phyloP scores from a whole-genome alignment of 1,284 basidiomycete genomes.

The Golubevia pallescens region DNA sequence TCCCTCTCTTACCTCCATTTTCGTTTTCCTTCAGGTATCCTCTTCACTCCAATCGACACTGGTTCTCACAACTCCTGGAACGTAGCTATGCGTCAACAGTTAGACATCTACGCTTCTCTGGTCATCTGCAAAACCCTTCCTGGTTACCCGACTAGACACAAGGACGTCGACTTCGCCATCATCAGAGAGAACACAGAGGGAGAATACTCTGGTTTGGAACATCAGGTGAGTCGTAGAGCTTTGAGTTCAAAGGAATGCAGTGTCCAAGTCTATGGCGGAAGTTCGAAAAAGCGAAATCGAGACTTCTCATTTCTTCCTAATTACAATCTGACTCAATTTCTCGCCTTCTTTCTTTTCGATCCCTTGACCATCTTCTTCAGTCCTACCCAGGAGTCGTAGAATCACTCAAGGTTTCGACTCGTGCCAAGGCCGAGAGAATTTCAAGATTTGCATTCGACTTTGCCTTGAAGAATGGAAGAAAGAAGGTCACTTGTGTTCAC shows the following conservation, averaged over 20 bases:
- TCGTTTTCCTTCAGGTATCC: conserved; percentile 75
- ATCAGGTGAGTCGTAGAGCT: conserved; percentile 69
- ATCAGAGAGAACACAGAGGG: conserved; percentile 99
- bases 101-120: conserved; percentile 98
- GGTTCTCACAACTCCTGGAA: conserved; percentile 99
- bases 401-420: conserved; percentile 95
- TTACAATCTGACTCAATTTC: background rate
- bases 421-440: conserved; percentile 94
- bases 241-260: background rate
- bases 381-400: conserved; percentile 98
- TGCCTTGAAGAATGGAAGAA: conserved; percentile 96
- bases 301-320: background rate
- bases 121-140: conserved; percentile 97
- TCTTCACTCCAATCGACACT: conserved; percentile 97
- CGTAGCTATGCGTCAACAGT: conserved; percentile 98
- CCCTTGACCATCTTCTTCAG: conserved; percentile 13
- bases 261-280: background rate
- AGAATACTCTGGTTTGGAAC: conserved; percentile 98
- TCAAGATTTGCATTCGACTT: conserved; percentile 98
- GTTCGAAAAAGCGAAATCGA: background rate
- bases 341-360: background rate
- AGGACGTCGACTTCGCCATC: conserved; percentile 96
- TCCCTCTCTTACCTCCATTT: background rate
- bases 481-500: conserved; percentile 99
- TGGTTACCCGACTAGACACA: conserved; percentile 95